phyloP scores from a whole-genome alignment of 176 grass and related monocot genomes.

The Hordeum marinum region DNA sequence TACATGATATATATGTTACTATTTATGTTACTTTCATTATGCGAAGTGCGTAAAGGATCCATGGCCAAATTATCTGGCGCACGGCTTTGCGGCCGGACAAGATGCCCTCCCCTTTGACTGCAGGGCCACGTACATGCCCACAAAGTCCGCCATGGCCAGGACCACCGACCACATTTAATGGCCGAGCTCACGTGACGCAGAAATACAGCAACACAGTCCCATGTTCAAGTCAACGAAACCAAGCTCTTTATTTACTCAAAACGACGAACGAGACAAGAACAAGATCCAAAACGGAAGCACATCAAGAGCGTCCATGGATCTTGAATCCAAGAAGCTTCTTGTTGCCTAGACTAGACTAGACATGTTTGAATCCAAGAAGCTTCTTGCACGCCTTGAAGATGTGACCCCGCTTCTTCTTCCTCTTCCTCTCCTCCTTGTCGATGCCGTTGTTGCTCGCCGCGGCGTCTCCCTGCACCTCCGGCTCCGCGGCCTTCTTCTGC shows the following conservation, averaged over 20 bases:
- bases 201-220: background rate
- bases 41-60: background rate
- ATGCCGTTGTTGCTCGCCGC: background rate
- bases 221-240: background rate
- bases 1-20: too few species aligned
- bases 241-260: background rate
- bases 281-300: background rate
- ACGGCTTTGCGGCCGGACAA: background rate
- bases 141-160: background rate
- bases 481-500: background rate
- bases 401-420: background rate
- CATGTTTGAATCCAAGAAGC: slow-evolving; percentile 35
- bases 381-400: slow-evolving; percentile 39
- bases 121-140: background rate
- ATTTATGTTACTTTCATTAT: too few species aligned
- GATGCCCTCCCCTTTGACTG: background rate
- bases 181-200: background rate
- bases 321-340: background rate
- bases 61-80: background rate
- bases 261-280: slow-evolving; percentile 13
- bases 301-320: background rate
- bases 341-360: background rate
- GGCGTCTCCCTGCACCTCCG: background rate
- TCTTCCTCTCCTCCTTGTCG: background rate
- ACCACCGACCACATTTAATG: background rate